These are phyloP conservation scores for Vishniacozyma victoriae DNA, from an alignment of 768 basidiomycete species.

Conservation along the genomic window DNA sequence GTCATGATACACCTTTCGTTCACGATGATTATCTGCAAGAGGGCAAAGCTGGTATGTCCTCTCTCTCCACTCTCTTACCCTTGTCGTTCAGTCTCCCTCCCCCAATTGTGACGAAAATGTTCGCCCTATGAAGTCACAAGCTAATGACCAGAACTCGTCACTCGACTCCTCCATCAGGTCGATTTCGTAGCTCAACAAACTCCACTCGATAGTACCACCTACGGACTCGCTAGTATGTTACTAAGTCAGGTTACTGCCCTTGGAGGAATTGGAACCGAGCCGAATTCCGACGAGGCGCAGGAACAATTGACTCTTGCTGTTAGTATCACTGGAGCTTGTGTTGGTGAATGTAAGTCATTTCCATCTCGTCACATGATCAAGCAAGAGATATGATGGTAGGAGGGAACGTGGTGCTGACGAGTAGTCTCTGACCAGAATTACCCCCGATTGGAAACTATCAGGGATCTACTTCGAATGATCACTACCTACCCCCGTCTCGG, in stretches of 20 bases:
- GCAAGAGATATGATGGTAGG: no score
- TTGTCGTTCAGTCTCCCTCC: neutral
- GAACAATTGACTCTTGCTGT: constrained; percentile 69
- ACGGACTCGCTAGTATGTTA: constrained; percentile 72
- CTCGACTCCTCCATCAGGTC: constrained; percentile 79
- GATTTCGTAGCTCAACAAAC: constrained; percentile 72
- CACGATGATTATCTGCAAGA: constrained; percentile 71
- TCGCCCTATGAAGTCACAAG: no score
- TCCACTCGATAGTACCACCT: constrained; percentile 79
- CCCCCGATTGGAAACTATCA: constrained; percentile 66
- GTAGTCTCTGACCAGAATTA: constrained; percentile 66
- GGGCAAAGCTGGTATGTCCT: constrained; percentile 51
- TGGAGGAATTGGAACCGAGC: constrained; percentile 62
- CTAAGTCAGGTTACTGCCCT: constrained; percentile 61
- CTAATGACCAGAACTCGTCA: constrained; percentile 67
- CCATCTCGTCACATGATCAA: no score
- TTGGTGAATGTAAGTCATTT: constrained; percentile 64
- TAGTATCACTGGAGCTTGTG: constrained; percentile 46
- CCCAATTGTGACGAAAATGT: neutral
- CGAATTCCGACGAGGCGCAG: constrained; percentile 64
- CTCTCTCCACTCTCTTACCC: neutral
- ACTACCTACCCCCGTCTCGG: constrained; percentile 69
- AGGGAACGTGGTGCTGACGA: no score
- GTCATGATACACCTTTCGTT: constrained; percentile 59
- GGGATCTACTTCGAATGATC: constrained; percentile 66